Percentiles rank a stretch among this genome's conserved stretches.
Conservation (phyloP, 306 rosid genomes). For the Calophaca sinica region DNA sequence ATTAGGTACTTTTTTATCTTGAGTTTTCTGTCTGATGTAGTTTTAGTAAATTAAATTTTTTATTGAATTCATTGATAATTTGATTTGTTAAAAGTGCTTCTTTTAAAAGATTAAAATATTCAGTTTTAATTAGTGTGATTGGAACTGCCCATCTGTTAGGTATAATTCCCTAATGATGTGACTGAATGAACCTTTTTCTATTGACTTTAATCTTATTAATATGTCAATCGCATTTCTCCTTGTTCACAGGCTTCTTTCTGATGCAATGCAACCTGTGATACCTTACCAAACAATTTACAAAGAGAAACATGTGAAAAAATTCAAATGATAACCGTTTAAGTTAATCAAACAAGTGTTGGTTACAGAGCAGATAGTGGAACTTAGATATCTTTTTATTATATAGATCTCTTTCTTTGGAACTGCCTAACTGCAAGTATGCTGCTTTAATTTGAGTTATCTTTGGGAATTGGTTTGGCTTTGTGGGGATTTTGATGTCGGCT, state of each 20-base stretch:
- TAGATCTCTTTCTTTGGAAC: constrained; percentile 25
- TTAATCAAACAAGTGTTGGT: constrained; percentile 33
- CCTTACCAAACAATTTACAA: constrained; percentile 32
- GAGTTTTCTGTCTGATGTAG: constrained; percentile 27
- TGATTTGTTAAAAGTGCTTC: constrained; percentile 4
- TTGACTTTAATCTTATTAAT: constrained; percentile 28
- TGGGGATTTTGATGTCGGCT: not conserved
- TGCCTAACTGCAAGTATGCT: constrained; percentile 5
- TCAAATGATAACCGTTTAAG: constrained; percentile 24
- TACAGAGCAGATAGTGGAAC: constrained; percentile 20
- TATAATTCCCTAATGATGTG: constrained; percentile 45
- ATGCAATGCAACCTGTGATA: constrained; percentile 42
- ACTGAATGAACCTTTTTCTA: constrained; percentile 28
- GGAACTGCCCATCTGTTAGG: constrained; percentile 44
- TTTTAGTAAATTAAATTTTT: constrained; percentile 5
- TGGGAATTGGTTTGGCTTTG: no score
- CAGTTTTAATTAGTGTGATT: constrained; percentile 26
- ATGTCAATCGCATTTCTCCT: constrained; percentile 17
- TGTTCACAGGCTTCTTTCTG: constrained; percentile 40
- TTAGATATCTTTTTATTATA: constrained; percentile 26
- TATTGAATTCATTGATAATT: constrained; percentile 18
- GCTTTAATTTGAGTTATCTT: constrained; percentile 13
- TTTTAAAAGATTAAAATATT: constrained; percentile 22
- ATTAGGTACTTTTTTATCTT: not conserved
- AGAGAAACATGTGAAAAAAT: constrained; percentile 23